Evolutionary conservation across 352 stramenopile genomes (phyloP).

Genomic region (Elongisporangium prolatum): DNA sequence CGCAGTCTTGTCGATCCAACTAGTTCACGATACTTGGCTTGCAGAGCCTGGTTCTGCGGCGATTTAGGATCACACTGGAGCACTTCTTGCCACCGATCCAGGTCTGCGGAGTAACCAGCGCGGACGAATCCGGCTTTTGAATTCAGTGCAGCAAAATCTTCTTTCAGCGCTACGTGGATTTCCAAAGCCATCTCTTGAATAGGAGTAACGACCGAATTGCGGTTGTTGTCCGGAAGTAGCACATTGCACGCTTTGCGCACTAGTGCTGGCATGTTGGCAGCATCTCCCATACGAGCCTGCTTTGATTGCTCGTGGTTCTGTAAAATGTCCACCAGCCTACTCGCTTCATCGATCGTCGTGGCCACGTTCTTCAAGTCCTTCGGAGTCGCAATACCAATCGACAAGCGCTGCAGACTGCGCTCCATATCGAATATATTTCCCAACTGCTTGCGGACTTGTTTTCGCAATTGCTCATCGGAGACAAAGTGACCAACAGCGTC

Average conservation of each 20-base stretch:
- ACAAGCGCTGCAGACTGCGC: conserved; percentile 61
- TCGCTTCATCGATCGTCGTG: conserved; percentile 46
- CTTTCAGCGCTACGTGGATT: conserved; percentile 54
- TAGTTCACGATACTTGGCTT: conserved; percentile 54
- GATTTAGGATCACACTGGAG: conserved; percentile 37
- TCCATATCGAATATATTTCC: conserved; percentile 67
- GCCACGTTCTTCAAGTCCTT: conserved; percentile 73
- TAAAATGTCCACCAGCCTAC: conserved; percentile 26
- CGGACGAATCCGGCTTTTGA: conserved; percentile 54
- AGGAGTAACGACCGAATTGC: conserved; percentile 2
- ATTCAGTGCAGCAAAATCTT: conserved; percentile 60
- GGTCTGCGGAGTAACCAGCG: conserved; percentile 41
- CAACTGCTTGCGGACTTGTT: conserved; percentile 45
- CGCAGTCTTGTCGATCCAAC: conserved; percentile 50
- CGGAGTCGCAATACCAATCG: conserved; percentile 46
- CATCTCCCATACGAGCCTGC: neutral
- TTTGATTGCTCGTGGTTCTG: conserved; percentile 17
- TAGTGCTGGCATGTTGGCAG: conserved; percentile 17
- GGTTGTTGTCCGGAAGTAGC: too few species aligned
- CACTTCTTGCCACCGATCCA: conserved; percentile 59
- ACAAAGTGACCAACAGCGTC: conserved; percentile 55
- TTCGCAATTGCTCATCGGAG: conserved; percentile 38
- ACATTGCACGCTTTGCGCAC: conserved; percentile 18
- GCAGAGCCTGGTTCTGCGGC: conserved; percentile 33
- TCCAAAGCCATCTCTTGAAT: conserved; percentile 23